These are phyloP conservation scores for Chlamydomonas incerta DNA, from an alignment of 139 green algal species.

Conservation along the genomic window DNA sequence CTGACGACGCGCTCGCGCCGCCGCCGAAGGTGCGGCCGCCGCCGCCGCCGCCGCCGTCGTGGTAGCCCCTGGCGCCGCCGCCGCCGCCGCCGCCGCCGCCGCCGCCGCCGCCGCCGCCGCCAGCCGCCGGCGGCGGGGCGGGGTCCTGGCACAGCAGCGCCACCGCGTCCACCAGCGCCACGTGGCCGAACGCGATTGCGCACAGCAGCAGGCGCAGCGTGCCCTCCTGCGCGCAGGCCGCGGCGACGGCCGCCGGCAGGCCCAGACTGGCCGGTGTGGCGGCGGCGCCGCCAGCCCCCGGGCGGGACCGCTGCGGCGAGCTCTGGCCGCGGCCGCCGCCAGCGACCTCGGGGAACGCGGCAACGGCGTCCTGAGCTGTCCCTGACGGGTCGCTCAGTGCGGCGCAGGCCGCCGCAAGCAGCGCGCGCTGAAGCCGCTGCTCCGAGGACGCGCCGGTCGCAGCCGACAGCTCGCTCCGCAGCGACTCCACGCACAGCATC, in stretches of 20 bases:
- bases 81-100: too few species aligned
- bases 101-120: background rate
- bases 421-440: slow-evolving; percentile 20
- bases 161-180: slow-evolving; percentile 13
- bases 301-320: background rate
- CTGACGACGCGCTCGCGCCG: too few species aligned
- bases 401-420: slow-evolving; percentile 1
- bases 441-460: background rate
- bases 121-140: background rate
- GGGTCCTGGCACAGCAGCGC: slow-evolving; percentile 8
- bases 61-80: too few species aligned
- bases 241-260: background rate
- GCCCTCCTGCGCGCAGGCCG: slow-evolving; percentile 1
- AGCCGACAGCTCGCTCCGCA: slow-evolving; percentile 1
- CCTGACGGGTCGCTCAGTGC: slow-evolving; percentile 10
- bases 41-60: too few species aligned
- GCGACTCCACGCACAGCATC: slow-evolving; percentile 9
- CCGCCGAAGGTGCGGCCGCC: too few species aligned
- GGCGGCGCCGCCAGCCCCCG: background rate
- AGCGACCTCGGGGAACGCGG: background rate
- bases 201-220: slow-evolving; percentile 1
- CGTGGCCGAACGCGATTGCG: slow-evolving; percentile 15
- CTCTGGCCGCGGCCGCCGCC: background rate
- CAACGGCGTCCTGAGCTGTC: background rate
- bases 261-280: background rate